Conservation (phyloP, 2,329 filamentous ascomycete species). For the Aspergillus sp. region DNA sequence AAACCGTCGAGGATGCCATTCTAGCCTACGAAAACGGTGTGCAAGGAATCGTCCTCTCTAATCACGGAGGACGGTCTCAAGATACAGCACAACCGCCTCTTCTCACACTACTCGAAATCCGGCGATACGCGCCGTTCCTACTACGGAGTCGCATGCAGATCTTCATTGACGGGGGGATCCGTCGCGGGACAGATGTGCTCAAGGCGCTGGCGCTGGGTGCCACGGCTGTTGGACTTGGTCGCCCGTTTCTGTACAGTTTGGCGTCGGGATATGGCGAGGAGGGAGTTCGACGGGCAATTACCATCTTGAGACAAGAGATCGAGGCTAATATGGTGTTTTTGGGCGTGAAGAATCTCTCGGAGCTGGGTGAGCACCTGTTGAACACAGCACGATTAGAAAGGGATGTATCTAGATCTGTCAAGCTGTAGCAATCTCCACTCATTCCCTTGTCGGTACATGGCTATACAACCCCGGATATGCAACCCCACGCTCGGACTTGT, state of each 20-base stretch:
- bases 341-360: conserved; percentile 21
- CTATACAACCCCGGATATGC: background rate
- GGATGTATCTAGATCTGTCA: conserved; percentile 24
- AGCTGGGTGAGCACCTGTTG: conserved; percentile 23
- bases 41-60: conserved; percentile 38
- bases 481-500: background rate
- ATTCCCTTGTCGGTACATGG: background rate
- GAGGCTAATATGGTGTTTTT: conserved; percentile 30
- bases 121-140: conserved; percentile 54
- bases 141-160: conserved; percentile 53
- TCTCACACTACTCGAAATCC: conserved; percentile 56
- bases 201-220: conserved; percentile 62
- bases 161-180: conserved; percentile 58
- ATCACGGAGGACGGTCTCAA: conserved; percentile 42
- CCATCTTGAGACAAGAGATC: conserved; percentile 28
- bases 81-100: conserved; percentile 46
- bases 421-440: conserved; percentile 13
- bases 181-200: conserved; percentile 60
- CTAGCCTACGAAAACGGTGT: conserved; percentile 41
- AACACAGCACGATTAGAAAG: conserved; percentile 27
- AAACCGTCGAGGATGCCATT: conserved; percentile 45
- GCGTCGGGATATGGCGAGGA: conserved; percentile 50
- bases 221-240: conserved; percentile 56
- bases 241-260: conserved; percentile 54
- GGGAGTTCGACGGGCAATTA: conserved; percentile 45